Conservation (phyloP, 306 rosid genomes). For the Abrus pulchellus region DNA sequence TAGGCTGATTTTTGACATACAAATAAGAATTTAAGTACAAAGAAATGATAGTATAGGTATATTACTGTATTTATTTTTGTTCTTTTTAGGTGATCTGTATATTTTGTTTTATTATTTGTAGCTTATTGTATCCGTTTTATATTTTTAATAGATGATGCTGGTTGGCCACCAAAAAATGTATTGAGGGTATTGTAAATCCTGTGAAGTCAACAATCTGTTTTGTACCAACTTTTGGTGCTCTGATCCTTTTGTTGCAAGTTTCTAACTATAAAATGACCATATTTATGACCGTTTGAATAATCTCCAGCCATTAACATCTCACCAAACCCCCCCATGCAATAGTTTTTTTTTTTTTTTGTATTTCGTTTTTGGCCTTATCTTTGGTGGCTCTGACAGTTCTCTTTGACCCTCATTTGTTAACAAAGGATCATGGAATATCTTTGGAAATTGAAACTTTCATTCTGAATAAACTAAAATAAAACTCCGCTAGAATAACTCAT, state of each 20-base stretch:
- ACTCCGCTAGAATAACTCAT: neutral
- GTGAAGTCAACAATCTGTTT: constrained; percentile 46
- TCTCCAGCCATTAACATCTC: constrained; percentile 31
- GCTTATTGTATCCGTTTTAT: constrained; percentile 31
- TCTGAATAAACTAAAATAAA: neutral
- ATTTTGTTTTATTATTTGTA: neutral
- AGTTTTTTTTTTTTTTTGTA: constrained; percentile 6
- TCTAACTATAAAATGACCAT: constrained; percentile 27
- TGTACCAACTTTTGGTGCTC: constrained; percentile 37
- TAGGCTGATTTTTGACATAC: constrained; percentile 43
- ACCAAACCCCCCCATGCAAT: constrained; percentile 31
- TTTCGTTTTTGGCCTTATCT: neutral
- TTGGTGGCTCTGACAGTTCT: neutral
- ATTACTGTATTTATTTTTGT: constrained; percentile 25
- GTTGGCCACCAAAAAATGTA: constrained; percentile 50
- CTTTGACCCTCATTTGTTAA: neutral
- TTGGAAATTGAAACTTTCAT: neutral
- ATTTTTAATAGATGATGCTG: constrained; percentile 43
- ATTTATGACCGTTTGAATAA: constrained; percentile 13
- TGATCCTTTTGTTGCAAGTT: constrained; percentile 21
- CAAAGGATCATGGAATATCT: constrained; percentile 17
- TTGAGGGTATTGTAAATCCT: constrained; percentile 34
- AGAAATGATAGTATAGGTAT: constrained; percentile 49
- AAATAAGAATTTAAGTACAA: constrained; percentile 40
- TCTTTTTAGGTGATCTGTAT: neutral